Evolutionary conservation across 345 rosid species (phyloP).

Genomic region (thale cress (Arabidopsis thaliana)): DNA sequence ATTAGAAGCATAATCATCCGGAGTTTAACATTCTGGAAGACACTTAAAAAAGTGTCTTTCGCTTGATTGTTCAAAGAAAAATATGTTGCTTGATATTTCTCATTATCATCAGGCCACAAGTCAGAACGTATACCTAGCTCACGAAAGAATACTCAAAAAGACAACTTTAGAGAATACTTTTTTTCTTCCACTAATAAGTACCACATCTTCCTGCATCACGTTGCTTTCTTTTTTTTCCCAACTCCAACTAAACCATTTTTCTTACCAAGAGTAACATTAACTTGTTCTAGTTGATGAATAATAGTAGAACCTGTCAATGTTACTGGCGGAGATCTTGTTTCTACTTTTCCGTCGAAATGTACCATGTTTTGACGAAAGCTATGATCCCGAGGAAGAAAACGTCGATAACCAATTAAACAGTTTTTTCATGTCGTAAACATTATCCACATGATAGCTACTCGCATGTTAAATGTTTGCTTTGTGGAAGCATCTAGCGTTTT

Average conservation of each 20-base stretch:
- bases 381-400: neutral
- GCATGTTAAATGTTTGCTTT: no score
- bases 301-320: neutral
- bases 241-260: neutral
- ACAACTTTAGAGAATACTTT: neutral
- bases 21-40: neutral
- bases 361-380: neutral
- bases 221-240: neutral
- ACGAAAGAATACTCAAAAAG: neutral
- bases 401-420: neutral
- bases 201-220: no score
- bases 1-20: constrained; percentile 5
- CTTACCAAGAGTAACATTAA: neutral
- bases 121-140: no score
- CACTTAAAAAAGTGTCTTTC: neutral
- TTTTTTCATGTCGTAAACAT: no score
- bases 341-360: neutral
- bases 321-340: neutral
- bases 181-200: no score
- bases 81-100: no score
- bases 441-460: no score
- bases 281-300: neutral
- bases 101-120: no score
- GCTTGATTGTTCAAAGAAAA: neutral
- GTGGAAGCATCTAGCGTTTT: no score